Evolutionary conservation across 1,139 yeast genomes (phyloP).

Genomic region (Yamadazyma buinensis): DNA sequence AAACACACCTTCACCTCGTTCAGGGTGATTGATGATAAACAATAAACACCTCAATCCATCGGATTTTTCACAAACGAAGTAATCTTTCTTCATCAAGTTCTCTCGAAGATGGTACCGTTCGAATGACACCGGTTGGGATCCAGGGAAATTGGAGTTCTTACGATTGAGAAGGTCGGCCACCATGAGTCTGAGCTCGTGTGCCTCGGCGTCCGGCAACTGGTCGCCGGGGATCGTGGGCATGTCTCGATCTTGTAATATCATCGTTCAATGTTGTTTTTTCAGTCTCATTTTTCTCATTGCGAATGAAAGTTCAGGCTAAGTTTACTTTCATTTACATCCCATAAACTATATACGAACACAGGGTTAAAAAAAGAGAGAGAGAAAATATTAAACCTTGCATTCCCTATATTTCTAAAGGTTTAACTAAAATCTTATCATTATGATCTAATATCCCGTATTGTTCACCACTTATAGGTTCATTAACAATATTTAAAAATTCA

Average conservation of each 20-base stretch:
- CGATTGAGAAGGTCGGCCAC: slow-evolving; percentile 66
- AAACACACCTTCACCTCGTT: slow-evolving; percentile 71
- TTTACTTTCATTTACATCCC: no score
- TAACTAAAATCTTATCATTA: no score
- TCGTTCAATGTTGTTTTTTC: no score
- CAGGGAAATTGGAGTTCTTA: slow-evolving; percentile 60
- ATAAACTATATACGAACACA: no score
- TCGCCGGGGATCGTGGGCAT: slow-evolving; percentile 86
- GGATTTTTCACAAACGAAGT: slow-evolving; percentile 91
- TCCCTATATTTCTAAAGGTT: no score
- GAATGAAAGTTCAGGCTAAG: no score
- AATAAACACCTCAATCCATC: slow-evolving; percentile 87
- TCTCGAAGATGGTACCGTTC: slow-evolving; percentile 67
- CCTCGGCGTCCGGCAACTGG: slow-evolving; percentile 65
- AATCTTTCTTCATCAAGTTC: slow-evolving; percentile 55
- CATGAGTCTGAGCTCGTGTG: slow-evolving; percentile 62
- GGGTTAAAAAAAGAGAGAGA: background rate
- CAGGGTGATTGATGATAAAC: slow-evolving; percentile 65
- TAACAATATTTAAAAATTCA: slow-evolving; percentile 20
- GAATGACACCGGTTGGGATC: slow-evolving; percentile 95
- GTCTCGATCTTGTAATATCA: slow-evolving; percentile 42
- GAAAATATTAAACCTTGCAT: no score
- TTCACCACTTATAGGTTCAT: slow-evolving; percentile 31
- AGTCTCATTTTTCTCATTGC: background rate
- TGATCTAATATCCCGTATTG: slow-evolving; percentile 30